Evolutionary conservation across 352 stramenopile species (phyloP).

Genomic region (Phytophthora ramorum): DNA sequence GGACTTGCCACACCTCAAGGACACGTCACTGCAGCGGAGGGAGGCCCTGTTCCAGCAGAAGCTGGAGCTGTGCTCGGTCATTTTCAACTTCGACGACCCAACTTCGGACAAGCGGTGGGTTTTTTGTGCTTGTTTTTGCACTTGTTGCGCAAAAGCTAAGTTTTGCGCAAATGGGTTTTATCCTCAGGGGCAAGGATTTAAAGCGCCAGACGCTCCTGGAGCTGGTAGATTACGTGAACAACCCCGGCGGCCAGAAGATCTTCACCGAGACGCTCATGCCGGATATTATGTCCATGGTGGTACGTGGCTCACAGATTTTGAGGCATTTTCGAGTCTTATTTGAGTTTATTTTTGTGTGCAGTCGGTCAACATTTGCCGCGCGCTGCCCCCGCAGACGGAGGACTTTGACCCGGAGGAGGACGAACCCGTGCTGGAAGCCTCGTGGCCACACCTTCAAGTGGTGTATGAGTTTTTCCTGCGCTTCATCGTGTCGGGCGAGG

Average conservation of each 20-base stretch:
- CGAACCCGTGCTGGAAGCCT: slow-evolving; percentile 96
- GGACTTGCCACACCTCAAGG: slow-evolving; percentile 85
- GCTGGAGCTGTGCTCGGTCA: slow-evolving; percentile 95
- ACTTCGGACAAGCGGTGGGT: slow-evolving; percentile 92
- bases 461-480: slow-evolving; percentile 99
- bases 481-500: slow-evolving; percentile 97
- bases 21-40: slow-evolving; percentile 83
- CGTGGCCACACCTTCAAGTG: slow-evolving; percentile 97
- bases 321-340: too few relatives aligned
- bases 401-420: slow-evolving; percentile 99
- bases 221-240: slow-evolving; percentile 99
- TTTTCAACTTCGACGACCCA: slow-evolving; percentile 98
- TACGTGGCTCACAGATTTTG: not conserved
- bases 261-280: slow-evolving; percentile 97
- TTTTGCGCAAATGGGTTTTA: not conserved
- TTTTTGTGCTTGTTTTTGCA: slow-evolving; percentile 6
- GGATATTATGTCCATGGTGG: slow-evolving; percentile 93
- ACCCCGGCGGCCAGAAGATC: slow-evolving; percentile 95
- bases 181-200: slow-evolving; percentile 91
- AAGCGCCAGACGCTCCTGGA: slow-evolving; percentile 99
- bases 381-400: slow-evolving; percentile 93
- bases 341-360: not conserved
- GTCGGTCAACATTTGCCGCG: slow-evolving; percentile 95
- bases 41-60: slow-evolving; percentile 97
- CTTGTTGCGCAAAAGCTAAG: not conserved